A percentile compares a stretch with the other conserved stretches of the same genome.
Conservation (phyloP, 345 rosid genomes). For the Conringia planisiliqua region DNA sequence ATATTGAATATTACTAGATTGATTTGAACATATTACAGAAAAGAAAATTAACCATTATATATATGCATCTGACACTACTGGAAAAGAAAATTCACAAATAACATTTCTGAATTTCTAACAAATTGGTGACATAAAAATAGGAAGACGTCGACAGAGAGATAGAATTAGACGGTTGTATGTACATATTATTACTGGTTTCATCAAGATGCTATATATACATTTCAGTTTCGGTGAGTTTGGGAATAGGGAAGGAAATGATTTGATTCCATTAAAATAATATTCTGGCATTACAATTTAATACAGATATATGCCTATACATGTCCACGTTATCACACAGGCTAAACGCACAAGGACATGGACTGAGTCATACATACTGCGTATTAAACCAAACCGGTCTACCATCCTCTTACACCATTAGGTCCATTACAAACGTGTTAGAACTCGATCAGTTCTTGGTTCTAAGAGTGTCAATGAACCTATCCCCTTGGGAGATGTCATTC, state of each 20-base stretch:
- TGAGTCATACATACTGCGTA: not conserved
- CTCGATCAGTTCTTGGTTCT: constrained; percentile 34
- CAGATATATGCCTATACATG: not conserved
- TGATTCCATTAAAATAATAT: not conserved
- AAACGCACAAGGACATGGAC: constrained; percentile 6
- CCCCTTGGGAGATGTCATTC: constrained; percentile 47
- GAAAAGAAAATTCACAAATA: not conserved
- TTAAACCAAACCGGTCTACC: constrained; percentile 4
- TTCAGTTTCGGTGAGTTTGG: not conserved
- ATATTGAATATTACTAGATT: not conserved
- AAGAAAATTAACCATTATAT: not conserved
- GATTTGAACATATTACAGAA: not conserved
- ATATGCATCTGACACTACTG: not conserved
- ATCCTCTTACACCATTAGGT: not conserved
- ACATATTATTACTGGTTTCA: not conserved
- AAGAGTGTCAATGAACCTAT: constrained; percentile 46
- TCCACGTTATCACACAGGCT: constrained; percentile 16
- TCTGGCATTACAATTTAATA: not conserved
- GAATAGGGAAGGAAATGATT: not conserved
- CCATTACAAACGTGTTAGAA: not conserved
- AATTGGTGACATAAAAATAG: not conserved
- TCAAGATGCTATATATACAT: not conserved
- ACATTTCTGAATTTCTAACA: not conserved
- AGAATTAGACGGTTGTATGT: not conserved
- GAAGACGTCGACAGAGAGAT: not conserved